A percentile compares a stretch with the other conserved stretches of the same genome.
Conservation (phyloP, 495 filamentous ascomycete genomes). For the Hyphodiscus hymeniophilus region DNA sequence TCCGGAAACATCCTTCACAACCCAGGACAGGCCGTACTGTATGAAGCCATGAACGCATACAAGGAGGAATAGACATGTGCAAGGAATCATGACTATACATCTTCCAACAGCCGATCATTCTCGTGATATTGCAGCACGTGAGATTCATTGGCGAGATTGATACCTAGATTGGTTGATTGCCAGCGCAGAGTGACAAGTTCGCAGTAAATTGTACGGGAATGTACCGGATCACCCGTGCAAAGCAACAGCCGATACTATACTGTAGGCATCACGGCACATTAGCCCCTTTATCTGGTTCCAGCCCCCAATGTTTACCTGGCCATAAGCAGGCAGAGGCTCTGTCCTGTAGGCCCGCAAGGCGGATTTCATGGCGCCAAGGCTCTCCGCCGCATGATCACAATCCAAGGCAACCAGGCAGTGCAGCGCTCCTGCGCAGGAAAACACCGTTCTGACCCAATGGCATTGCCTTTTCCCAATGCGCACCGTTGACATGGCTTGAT, state of each 20-base stretch:
- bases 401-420: conserved; percentile 13
- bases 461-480: not conserved
- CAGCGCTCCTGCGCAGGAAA: not conserved
- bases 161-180: not conserved
- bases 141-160: conserved; percentile 5
- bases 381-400: not conserved
- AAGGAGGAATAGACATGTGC: not conserved
- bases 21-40: conserved; percentile 6
- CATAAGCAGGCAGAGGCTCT: not conserved
- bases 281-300: too few relatives aligned
- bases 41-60: not conserved
- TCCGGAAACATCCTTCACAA: not conserved
- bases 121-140: conserved; percentile 13
- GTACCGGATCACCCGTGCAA: not conserved
- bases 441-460: not conserved
- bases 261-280: too few relatives aligned
- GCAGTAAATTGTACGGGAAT: not conserved
- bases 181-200: conserved; percentile 1
- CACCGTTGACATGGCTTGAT: not conserved
- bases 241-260: not conserved
- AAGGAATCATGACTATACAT: conserved; percentile 12
- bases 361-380: conserved; percentile 5
- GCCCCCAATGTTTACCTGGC: not conserved
- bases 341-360: conserved; percentile 1
- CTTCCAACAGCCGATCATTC: too few relatives aligned